Evolutionary conservation across 345 rosid species (phyloP).

Genomic region (Kernera saxatilis): DNA sequence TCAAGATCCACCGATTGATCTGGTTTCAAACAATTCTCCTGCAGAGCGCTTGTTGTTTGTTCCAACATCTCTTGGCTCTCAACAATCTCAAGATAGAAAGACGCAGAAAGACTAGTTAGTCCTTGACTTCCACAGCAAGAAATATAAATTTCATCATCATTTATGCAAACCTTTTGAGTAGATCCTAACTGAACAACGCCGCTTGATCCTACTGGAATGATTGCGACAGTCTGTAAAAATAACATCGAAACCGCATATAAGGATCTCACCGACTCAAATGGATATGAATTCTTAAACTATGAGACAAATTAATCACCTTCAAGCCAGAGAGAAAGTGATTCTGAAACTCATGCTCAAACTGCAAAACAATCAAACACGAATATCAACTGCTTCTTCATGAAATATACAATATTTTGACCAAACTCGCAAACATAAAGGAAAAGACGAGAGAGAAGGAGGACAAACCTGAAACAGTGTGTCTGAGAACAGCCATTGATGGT

Average conservation of each 20-base stretch:
- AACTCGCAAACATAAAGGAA: not conserved
- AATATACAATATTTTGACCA: not conserved
- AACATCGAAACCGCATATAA: not conserved
- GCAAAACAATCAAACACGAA: conserved; percentile 1
- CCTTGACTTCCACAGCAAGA: conserved; percentile 11
- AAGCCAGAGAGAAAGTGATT: conserved; percentile 28
- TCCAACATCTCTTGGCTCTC: conserved; percentile 55
- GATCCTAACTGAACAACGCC: conserved; percentile 91
- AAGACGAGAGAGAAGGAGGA: not conserved
- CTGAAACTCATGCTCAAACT: conserved; percentile 30
- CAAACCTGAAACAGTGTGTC: conserved; percentile 46
- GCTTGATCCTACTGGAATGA: conserved; percentile 50
- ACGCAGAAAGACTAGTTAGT: not conserved
- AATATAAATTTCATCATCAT: not conserved
- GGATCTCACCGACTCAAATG: conserved; percentile 7
- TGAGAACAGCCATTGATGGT: conserved; percentile 61
- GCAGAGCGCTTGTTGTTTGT: conserved; percentile 45
- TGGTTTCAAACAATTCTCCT: conserved; percentile 36
- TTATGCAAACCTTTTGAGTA: conserved; percentile 53
- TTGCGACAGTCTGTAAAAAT: conserved; percentile 63
- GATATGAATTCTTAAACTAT: not conserved
- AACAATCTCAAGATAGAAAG: conserved; percentile 41
- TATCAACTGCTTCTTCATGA: not conserved
- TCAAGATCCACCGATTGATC: conserved; percentile 38
- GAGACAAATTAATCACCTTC: conserved; percentile 7